Conservation (phyloP, 129 eudicot genomes). For the Flaveria bidentis region DNA sequence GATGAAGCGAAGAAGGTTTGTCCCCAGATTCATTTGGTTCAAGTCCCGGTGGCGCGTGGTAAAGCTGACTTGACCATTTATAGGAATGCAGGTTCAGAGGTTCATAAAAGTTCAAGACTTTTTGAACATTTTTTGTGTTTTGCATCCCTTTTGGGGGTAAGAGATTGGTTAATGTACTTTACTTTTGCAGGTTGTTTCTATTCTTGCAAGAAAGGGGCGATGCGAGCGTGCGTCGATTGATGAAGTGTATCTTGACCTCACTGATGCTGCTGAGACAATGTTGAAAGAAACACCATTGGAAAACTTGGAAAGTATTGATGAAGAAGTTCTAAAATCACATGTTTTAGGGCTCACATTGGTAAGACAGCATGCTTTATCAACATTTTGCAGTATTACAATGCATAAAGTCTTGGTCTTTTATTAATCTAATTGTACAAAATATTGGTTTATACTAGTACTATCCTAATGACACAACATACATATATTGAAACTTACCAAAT, state of each 20-base stretch:
- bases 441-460: slow-evolving; percentile 5
- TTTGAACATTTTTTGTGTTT: neutral
- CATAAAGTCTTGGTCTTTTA: neutral
- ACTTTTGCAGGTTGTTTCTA: slow-evolving; percentile 78
- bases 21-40: slow-evolving; percentile 83
- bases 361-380: slow-evolving; percentile 20
- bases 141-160: neutral
- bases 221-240: slow-evolving; percentile 98
- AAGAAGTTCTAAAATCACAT: slow-evolving; percentile 83
- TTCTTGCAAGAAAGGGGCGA: slow-evolving; percentile 84
- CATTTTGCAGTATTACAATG: neutral
- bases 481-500: neutral
- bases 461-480: neutral
- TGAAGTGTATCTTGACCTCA: slow-evolving; percentile 94
- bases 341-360: slow-evolving; percentile 69
- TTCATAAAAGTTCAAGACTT: slow-evolving; percentile 28
- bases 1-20: slow-evolving; percentile 88
- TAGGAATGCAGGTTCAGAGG: slow-evolving; percentile 98
- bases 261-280: slow-evolving; percentile 85
- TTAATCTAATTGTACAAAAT: neutral
- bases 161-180: slow-evolving; percentile 7
- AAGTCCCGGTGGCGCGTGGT: slow-evolving; percentile 93
- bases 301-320: slow-evolving; percentile 55
- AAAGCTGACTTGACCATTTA: slow-evolving; percentile 88
- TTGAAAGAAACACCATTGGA: slow-evolving; percentile 72